phyloP scores from a whole-genome alignment of 1,139 yeast genomes.

The Wickerhamomyces sp. region DNA sequence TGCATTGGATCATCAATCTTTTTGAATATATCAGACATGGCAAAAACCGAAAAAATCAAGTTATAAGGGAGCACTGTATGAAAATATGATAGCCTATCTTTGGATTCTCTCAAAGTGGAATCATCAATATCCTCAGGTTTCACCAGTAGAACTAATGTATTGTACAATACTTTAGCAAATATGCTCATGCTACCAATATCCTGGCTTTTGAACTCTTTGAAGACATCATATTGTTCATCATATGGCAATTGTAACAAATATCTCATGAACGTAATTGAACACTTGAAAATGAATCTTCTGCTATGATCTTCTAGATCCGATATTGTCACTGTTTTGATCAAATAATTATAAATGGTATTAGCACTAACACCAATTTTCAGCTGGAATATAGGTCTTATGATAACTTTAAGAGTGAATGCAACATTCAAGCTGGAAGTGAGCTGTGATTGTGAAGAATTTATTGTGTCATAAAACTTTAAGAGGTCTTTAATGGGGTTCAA shows the following conservation, averaged over 20 bases:
- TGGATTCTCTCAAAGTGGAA: background rate
- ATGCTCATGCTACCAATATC: constrained; percentile 4
- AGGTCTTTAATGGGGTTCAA: constrained; percentile 41
- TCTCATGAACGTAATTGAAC: constrained; percentile 16
- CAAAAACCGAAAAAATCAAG: constrained; percentile 3
- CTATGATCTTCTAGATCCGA: constrained; percentile 23
- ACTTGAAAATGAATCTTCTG: constrained; percentile 25
- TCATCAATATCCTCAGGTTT: background rate
- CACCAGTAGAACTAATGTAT: background rate
- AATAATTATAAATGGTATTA: constrained; percentile 21
- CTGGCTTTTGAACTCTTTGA: constrained; percentile 4
- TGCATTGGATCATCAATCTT: constrained; percentile 8
- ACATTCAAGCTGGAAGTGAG: constrained; percentile 8
- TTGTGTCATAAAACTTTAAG: constrained; percentile 23
- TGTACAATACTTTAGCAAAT: constrained; percentile 12
- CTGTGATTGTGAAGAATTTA: constrained; percentile 11
- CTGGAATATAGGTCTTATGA: constrained; percentile 27
- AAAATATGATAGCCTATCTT: constrained; percentile 4
- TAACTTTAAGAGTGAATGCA: constrained; percentile 12
- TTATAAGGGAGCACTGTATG: constrained; percentile 6
- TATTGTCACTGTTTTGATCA: constrained; percentile 21
- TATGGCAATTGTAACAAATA: constrained; percentile 14
- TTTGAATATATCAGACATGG: background rate
- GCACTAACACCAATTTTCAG: constrained; percentile 27
- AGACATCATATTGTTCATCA: constrained; percentile 13